Conservation (phyloP, 257 asterid species). For the Solanum chiquidenum region DNA sequence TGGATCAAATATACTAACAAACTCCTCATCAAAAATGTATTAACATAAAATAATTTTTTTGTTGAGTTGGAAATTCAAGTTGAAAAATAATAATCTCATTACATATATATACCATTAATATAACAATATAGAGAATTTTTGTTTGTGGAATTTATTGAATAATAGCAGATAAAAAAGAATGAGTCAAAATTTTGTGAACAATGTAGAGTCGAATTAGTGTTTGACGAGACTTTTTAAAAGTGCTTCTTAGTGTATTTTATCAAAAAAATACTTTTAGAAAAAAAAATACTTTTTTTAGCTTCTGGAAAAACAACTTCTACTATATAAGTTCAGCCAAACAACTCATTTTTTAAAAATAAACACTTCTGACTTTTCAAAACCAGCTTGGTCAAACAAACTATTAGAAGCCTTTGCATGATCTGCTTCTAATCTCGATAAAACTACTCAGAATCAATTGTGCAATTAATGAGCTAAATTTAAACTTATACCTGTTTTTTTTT, state of each 20-base stretch:
- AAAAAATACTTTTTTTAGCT: no score
- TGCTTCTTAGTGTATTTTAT: not conserved
- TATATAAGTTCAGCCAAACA: not conserved
- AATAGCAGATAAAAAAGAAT: not conserved
- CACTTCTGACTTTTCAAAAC: accelerated
- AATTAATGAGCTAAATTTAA: not conserved
- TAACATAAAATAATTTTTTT: not conserved
- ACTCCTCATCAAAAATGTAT: not conserved
- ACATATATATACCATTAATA: not conserved
- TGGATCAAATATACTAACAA: not conserved
- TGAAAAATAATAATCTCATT: not conserved
- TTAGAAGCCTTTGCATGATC: not conserved
- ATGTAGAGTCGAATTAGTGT: not conserved
- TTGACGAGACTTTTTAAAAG: not conserved
- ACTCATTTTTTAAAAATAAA: not conserved
- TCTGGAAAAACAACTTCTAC: not conserved
- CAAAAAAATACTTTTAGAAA: no score
- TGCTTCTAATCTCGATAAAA: not conserved
- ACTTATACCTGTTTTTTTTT: slow-evolving; percentile 2
- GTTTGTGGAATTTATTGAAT: not conserved
- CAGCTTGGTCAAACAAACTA: not conserved
- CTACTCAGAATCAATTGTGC: not conserved
- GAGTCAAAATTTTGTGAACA: not conserved
- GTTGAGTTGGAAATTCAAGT: not conserved
- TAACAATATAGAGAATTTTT: not conserved